phyloP scores from a whole-genome alignment of 2,329 filamentous ascomycete species.

The Pseudonectria buxi region DNA sequence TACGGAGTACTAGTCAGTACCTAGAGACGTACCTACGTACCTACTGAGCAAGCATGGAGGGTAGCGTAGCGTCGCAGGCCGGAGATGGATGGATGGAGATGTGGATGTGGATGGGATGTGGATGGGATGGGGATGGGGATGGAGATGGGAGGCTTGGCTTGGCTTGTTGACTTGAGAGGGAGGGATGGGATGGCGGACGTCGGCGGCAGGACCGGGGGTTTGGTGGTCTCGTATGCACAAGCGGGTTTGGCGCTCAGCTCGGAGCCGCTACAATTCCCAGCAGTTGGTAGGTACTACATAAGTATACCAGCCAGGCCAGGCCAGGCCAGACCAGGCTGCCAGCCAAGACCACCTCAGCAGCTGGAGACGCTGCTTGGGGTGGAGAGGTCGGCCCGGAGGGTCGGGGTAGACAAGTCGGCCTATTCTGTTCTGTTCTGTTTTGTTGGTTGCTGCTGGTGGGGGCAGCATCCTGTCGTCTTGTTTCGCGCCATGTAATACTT shows the following conservation, averaged over 20 bases:
- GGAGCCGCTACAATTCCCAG: constrained; percentile 15
- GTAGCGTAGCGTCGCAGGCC: constrained; percentile 4
- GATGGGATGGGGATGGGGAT: constrained; percentile 11
- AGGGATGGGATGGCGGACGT: constrained; percentile 17
- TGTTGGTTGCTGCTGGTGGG: too few species aligned
- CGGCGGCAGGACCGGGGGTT: constrained; percentile 22
- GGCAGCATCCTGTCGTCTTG: too few species aligned
- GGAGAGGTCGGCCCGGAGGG: constrained; percentile 24
- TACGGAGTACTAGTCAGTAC: constrained; percentile 6
- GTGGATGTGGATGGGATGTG: constrained; percentile 17
- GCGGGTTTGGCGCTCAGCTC: constrained; percentile 29
- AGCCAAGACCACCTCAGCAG: constrained; percentile 4
- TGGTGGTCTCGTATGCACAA: constrained; percentile 15
- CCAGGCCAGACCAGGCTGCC: constrained; percentile 10
- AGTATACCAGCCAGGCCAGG: not conserved
- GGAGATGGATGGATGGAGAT: constrained; percentile 13
- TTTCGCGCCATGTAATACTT: too few species aligned
- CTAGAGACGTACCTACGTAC: too few species aligned
- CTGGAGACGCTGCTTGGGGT: constrained; percentile 20
- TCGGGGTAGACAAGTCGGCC: constrained; percentile 15
- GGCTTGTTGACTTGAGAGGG: too few species aligned
- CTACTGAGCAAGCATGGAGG: not conserved
- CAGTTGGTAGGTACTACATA: constrained; percentile 13
- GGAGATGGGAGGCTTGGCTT: constrained; percentile 17
- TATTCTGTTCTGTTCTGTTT: too few species aligned